phyloP scores from a whole-genome alignment of 257 asterid genomes.

The Apocynum venetum region DNA sequence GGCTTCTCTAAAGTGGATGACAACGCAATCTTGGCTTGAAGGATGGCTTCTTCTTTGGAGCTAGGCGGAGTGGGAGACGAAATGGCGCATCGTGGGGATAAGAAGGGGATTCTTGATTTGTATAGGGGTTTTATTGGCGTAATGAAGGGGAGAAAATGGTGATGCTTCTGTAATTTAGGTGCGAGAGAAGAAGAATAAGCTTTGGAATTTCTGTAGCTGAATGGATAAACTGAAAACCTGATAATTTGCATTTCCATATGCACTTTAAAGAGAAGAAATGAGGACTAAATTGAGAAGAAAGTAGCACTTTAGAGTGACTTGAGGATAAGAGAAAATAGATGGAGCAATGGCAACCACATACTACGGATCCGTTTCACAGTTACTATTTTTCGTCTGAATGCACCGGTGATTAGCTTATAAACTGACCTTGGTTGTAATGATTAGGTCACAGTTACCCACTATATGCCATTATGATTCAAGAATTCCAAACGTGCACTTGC shows the following conservation, averaged over 20 bases:
- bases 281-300: not conserved
- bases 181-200: slow-evolving; percentile 17
- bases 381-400: not conserved
- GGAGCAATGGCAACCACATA: slow-evolving; percentile 13
- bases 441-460: too few relatives aligned
- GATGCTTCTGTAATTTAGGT: slow-evolving; percentile 11
- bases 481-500: not conserved
- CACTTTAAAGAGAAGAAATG: not conserved
- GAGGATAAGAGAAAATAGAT: slow-evolving; percentile 3
- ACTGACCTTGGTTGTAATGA: not conserved
- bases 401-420: not conserved
- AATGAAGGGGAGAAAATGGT: slow-evolving; percentile 13
- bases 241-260: not conserved
- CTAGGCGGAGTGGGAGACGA: slow-evolving; percentile 71
- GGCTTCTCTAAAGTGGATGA: slow-evolving; percentile 66
- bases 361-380: not conserved
- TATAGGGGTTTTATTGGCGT: slow-evolving; percentile 18
- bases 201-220: slow-evolving; percentile 14
- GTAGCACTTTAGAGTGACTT: not conserved
- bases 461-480: not conserved
- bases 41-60: slow-evolving; percentile 75
- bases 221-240: slow-evolving; percentile 4
- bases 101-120: slow-evolving; percentile 26
- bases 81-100: slow-evolving; percentile 32
- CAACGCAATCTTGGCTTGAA: slow-evolving; percentile 74